These are phyloP conservation scores for Mycena floridula DNA, from an alignment of 768 basidiomycete species.

Conservation along the genomic window DNA sequence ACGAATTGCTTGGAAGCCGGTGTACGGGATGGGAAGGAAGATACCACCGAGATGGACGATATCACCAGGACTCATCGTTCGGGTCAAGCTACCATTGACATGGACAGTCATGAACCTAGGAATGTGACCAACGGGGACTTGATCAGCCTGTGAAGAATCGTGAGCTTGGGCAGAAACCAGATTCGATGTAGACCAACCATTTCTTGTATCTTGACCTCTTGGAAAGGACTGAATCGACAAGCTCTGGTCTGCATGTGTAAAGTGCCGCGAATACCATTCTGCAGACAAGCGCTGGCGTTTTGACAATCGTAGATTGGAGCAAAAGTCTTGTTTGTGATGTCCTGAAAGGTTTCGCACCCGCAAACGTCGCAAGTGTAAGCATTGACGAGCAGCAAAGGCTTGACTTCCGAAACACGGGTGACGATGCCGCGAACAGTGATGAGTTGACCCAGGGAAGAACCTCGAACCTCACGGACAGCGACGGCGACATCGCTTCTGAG, in stretches of 20 bases:
- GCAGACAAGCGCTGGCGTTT: conserved; percentile 78
- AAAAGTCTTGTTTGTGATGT: conserved; percentile 89
- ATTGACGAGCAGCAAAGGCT: conserved; percentile 93
- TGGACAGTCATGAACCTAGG: conserved; percentile 98
- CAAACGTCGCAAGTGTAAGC: conserved; percentile 98
- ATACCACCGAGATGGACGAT: conserved; percentile 94
- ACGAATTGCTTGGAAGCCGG: conserved; percentile 93
- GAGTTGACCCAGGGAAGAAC: conserved; percentile 79
- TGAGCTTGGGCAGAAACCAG: conserved; percentile 1
- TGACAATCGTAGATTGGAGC: conserved; percentile 85
- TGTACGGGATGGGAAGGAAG: conserved; percentile 96
- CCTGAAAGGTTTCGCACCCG: conserved; percentile 97
- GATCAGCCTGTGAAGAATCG: conserved; percentile 65
- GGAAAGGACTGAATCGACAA: conserved; percentile 95
- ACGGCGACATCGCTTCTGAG: conserved; percentile 68
- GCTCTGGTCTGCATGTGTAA: conserved; percentile 98
- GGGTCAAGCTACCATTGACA: conserved; percentile 82
- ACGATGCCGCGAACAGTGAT: conserved; percentile 98
- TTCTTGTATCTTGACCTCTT: conserved; percentile 98
- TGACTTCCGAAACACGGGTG: conserved; percentile 97
- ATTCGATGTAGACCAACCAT: conserved; percentile 53
- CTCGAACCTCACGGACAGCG: conserved; percentile 90
- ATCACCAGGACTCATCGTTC: conserved; percentile 92
- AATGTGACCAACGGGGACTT: conserved; percentile 99
- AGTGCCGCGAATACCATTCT: conserved; percentile 82